Evolutionary conservation across 768 basidiomycete species (phyloP).

Genomic region (Sistotremastrum niveocremeum): DNA sequence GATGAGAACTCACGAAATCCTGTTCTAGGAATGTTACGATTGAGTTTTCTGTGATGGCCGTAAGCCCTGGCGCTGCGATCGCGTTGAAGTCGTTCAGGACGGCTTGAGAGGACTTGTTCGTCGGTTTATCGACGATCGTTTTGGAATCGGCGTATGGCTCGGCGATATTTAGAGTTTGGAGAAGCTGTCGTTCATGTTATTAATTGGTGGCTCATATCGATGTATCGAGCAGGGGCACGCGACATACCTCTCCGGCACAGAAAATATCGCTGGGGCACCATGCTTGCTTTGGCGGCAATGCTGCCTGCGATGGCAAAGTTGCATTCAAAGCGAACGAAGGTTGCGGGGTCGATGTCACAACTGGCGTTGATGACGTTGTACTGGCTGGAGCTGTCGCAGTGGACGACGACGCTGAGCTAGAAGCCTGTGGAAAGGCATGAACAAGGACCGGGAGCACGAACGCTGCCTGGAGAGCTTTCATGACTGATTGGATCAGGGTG

Average conservation of each 20-base stretch:
- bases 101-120: slow-evolving; percentile 44
- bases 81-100: slow-evolving; percentile 58
- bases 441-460: too few relatives aligned
- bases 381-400: slow-evolving; percentile 10
- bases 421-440: background rate
- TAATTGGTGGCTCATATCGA: background rate
- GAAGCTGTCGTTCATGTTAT: slow-evolving; percentile 29
- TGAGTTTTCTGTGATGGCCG: slow-evolving; percentile 42
- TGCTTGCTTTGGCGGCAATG: slow-evolving; percentile 51
- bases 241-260: slow-evolving; percentile 60
- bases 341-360: slow-evolving; percentile 51
- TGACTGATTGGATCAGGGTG: too few relatives aligned
- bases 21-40: slow-evolving; percentile 57
- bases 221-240: background rate
- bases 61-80: slow-evolving; percentile 24
- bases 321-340: slow-evolving; percentile 40
- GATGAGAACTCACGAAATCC: slow-evolving; percentile 39
- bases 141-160: slow-evolving; percentile 66
- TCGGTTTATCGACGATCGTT: slow-evolving; percentile 86
- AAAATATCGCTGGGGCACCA: slow-evolving; percentile 75
- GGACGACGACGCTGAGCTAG: background rate
- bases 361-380: slow-evolving; percentile 22
- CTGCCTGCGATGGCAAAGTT: slow-evolving; percentile 49
- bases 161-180: slow-evolving; percentile 81
- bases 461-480: too few relatives aligned